Base-by-base conservation (phyloP, 169 alveolate species). In the Theileria annulata region DNA sequence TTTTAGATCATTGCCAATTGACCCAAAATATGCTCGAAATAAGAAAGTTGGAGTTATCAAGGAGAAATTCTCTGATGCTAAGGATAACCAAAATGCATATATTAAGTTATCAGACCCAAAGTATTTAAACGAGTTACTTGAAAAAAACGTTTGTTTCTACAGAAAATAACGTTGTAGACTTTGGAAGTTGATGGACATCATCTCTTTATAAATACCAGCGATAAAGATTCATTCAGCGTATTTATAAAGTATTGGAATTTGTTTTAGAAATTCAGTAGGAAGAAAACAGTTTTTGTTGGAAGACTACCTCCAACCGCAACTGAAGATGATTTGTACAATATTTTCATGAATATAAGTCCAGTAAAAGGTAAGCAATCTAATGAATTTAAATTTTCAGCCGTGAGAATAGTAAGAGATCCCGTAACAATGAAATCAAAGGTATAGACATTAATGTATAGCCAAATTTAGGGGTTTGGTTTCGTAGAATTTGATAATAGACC, bases 11-110 rank as follows among this genome's bases (percentile, higher is more conserved):
- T 72, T 85, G 25, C 80, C 77, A 54, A 69, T 81, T 31, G 82
- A 75, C 9, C 79, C 87, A 64, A 79, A 86, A 75, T 78, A 75
- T 27, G 90, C 90, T 49, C 68, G 63, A 69, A 86, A 88, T 78
- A 83, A 80, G 48, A 56, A 77, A 30, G 78, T 86, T 72, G 88
- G 86, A 58, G 70, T 80, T 13, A 86, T 75, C 4, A 84, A 88
- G 17, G 70, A 85, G 30, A 71, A 56, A 70, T 81, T 74, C 48
- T 84, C 81, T 60, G 90, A 88, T 49, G 86, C 82, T 31, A 81
- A 79, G 77, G 51, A 75, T 30, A 76, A 70, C 80, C 64, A 75
- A 68, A 86, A 88, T 33, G 88, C 87, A 42, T 81, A 75, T 78
- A 75, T 83, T 28, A 82, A 54, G 19, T 82, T 85, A 37, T 80